Conservation (phyloP, 1,284 basidiomycete species). For the Fomes fomentarius region DNA sequence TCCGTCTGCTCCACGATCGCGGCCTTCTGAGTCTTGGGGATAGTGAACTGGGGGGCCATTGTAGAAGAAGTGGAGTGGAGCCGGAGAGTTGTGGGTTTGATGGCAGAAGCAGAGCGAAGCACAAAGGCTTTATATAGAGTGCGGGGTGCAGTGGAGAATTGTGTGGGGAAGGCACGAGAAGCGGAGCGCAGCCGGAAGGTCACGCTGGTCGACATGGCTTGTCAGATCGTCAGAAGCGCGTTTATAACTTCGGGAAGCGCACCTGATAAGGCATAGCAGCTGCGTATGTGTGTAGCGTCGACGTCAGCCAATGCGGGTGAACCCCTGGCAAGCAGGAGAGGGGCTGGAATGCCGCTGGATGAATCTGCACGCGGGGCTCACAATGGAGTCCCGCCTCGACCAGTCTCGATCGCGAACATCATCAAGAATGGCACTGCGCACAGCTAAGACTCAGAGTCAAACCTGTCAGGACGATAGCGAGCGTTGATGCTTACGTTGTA, state of each 20-base stretch:
- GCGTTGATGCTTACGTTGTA: background rate
- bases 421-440: background rate
- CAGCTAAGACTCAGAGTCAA: too few relatives aligned
- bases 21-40: constrained; percentile 67
- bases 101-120: background rate
- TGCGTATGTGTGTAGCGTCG: background rate
- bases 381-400: constrained; percentile 1
- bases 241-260: constrained; percentile 8
- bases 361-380: background rate
- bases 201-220: constrained; percentile 5
- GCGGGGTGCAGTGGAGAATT: constrained; percentile 2
- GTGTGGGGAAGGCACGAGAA: background rate
- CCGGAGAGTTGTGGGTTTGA: constrained; percentile 8
- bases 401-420: background rate
- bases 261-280: constrained; percentile 3
- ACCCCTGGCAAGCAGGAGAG: background rate
- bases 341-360: background rate
- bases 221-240: background rate
- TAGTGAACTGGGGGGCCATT: constrained; percentile 34
- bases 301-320: background rate
- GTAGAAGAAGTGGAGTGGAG: constrained; percentile 7
- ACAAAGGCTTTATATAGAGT: constrained; percentile 12
- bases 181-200: constrained; percentile 1
- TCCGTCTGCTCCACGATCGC: constrained; percentile 57
- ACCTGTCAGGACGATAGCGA: too few relatives aligned